Evolutionary conservation across 352 stramenopile species (phyloP), one percentile per base, ranked within the genome.

Genomic region (Blastocystis hominis): DNA sequence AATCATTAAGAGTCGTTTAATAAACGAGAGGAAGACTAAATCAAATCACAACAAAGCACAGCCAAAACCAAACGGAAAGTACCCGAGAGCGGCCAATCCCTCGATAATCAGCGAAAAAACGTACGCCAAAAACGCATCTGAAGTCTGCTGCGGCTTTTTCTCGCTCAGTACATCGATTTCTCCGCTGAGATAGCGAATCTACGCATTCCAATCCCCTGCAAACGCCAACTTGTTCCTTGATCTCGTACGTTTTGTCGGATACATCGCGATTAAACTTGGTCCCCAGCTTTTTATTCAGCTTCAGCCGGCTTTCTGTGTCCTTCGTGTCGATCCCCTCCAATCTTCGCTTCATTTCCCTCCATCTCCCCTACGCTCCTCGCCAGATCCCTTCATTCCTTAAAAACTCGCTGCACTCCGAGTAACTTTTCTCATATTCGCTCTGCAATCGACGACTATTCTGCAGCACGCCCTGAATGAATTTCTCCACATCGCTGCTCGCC

Each of bases 101-200:
- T 80, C 70, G 20, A 80, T 61, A 40, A 80, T 62, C 30, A 47
- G 55, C 15, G 70, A 64, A 64, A 80, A 80, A 6, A 80, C n/a
- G 40, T 61, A 80, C 2, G 70, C 62, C 5, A 80, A 30, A 24
- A 80, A 15, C 46, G 53, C 55, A 34, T 80, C 70, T 13, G 55
- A n/a, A 3, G 50, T 64, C 10, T 20, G 38, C 5, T 40, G 38
- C 9, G 70, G 42, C 46, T 80, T 62, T 24, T 42, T 62, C 40
- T 30, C 50, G 30, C 55, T 80, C 70, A 80, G 44, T n/a, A 80
- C 50, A 17, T 80, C 70, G 36, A 80, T 80, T n/a, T 80, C 70
- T 34, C 63, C 70, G 30, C 36, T 62, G 30, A 10, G 38, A 17
- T 61, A 40, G 13, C 38, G 20, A 42, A 80, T 80, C 70, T 80